Conservation (phyloP, 2,329 filamentous ascomycete species). For the Aspergillus novofumigatus region DNA sequence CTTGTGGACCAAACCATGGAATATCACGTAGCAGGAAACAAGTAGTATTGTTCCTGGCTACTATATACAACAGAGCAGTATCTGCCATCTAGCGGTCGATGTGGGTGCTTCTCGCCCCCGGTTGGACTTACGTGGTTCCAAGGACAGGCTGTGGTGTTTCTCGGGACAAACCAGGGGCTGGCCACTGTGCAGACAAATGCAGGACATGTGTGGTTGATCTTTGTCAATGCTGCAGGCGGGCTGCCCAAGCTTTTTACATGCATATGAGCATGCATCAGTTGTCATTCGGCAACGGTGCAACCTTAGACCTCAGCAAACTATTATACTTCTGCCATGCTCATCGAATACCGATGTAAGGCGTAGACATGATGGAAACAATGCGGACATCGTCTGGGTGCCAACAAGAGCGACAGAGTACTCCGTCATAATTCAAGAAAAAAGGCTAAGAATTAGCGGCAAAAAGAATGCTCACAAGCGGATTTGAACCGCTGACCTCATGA, state of each 20-base stretch:
- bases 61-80: not conserved
- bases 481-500: slow-evolving; percentile 37
- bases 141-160: not conserved
- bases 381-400: too few relatives aligned
- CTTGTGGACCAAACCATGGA: not conserved
- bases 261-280: not conserved
- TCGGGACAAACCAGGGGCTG: not conserved
- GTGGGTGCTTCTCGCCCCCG: not conserved
- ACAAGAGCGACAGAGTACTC: too few relatives aligned
- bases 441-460: not conserved
- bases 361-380: too few relatives aligned
- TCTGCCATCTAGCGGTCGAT: not conserved
- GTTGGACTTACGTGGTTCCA: not conserved
- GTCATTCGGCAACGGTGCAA: not conserved
- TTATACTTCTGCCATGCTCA: not conserved
- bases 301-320: not conserved
- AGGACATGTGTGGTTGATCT: not conserved
- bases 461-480: slow-evolving; percentile 29
- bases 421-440: too few relatives aligned
- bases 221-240: not conserved
- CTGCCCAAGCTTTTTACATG: not conserved
- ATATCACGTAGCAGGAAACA: not conserved
- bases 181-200: too few relatives aligned
- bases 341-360: not conserved
- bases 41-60: not conserved